Evolutionary conservation across 768 basidiomycete species (phyloP), one percentile per base, ranked within the genome.

Genomic region (Suillus tomentosus): DNA sequence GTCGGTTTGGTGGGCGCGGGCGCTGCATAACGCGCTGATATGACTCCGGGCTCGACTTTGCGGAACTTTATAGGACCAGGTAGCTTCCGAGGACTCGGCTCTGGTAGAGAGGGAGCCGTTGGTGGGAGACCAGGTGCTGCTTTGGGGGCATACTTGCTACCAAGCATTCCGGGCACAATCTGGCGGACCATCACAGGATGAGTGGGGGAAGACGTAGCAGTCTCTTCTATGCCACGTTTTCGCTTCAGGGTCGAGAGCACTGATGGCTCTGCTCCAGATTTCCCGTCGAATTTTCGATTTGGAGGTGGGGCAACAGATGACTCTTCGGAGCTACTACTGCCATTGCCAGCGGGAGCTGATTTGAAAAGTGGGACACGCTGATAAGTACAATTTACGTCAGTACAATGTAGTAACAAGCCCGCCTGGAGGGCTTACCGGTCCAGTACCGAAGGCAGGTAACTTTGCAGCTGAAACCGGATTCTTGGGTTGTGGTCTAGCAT

Each of bases 401-500:
- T 19, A 19, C 45, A 66, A 34, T 22, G 40, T 17, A 42, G 27
- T 14, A 24, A 39, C 15, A 57, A 57, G 24, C 9, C 7, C 17
- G 5, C 40, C 24, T 31, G 27, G 8, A 27, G 8, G 6, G 10
- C 57, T 42, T 58, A 58, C 57, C 57, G 39, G 24, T 58, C 57
- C 57, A 19, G 24, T 19, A 58, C 57, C 57, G n/a, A 58, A 58
- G 27, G 57, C 57, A 58, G 57, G 27, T 27, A 58, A 11, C 56
- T 58, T 58, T 15, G 56, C 19, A 24, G 39, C 11, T 58, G 40
- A 19, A 42, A 42, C 22, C 17, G 40, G 24, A 11, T 60, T 61
- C 40, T 62, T 65, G 10, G 68, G 37, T 22, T 39, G 60, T 58
- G 79, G 79, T 64, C 85, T 80, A 37, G 81, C 75, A 72, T 89